Base-by-base conservation (phyloP, 1,284 basidiomycete genomes). In the Austroboletus novae-zelandiae region DNA sequence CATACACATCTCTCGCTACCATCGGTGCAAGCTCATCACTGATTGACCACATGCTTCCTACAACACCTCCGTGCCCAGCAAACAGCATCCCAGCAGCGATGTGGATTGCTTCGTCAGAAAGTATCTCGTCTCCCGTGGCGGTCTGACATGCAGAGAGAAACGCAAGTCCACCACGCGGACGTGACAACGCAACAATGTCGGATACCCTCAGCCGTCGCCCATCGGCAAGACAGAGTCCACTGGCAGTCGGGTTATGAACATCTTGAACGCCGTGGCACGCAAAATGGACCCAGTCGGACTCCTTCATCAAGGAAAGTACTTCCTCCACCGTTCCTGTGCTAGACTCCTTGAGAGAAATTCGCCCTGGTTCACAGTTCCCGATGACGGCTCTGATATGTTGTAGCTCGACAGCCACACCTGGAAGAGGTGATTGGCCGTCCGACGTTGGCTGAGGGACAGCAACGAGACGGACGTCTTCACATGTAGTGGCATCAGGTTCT, bases 291-390 rank as follows among this genome's bases (percentile, higher is more conserved):
- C 54, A 56, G n/a, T 46, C 29, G 1, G 43, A 20, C 4, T 39
- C 41, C 18, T 51, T 40, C 53, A 50, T 48, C n/a, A 51, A 27
- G 1, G 11, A 9, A 10, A 48, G 53, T 8, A 47, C 45, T 3
- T 45, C 35, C 20, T 50, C 39, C 0, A 47, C 48, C 1, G 48
- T 35, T 4, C 45, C 52, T 0, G 1, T 2, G 13, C 29, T 25
- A 3, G 41, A 30, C 10, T 47, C 47, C 1, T 15, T 0, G 1
- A 54, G 42, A 1, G 51, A 44, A 4, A 23, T 31, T 10, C 13
- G n/a, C 9, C 34, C 32, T 11, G 32, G 5, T 34, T 9, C 2
- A 6, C 14, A 34, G 11, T 8, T 15, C 2, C 15, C 9, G 41
- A 54, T n/a, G 1, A 13, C 15, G 2, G 6, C 9, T 15, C 14